A percentile compares a stretch with the other conserved stretches of the same genome.
Conservation (phyloP, 306 rosid species). For the Dalbergia oliveri region DNA sequence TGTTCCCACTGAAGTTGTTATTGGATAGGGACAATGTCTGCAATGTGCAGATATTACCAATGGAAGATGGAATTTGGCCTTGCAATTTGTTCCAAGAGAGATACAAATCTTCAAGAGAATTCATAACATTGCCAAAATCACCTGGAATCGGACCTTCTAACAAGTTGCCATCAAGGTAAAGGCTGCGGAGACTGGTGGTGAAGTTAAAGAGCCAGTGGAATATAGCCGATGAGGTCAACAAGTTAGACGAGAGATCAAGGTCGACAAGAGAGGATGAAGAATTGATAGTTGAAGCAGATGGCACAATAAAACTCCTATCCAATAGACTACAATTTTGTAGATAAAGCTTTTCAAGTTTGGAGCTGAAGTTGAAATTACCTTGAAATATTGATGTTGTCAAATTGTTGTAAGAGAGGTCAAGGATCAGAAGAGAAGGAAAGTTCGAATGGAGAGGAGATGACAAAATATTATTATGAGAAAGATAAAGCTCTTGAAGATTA, state of each 20-base stretch:
- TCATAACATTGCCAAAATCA: slow-evolving; percentile 3
- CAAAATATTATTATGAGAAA: neutral
- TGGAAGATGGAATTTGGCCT: slow-evolving; percentile 27
- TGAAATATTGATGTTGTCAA: neutral
- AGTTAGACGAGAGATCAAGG: neutral
- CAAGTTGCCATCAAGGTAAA: neutral
- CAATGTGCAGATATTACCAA: slow-evolving; percentile 29
- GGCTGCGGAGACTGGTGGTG: neutral
- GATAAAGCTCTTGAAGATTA: neutral
- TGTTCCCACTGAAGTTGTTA: slow-evolving; percentile 21
- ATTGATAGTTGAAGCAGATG: neutral
- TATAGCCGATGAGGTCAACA: neutral
- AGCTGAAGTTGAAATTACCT: neutral
- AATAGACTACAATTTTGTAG: neutral
- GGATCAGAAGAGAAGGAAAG: neutral
- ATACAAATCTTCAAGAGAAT: neutral
- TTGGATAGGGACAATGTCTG: fast-evolving
- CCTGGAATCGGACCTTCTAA: slow-evolving; percentile 9
- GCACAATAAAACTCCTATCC: neutral
- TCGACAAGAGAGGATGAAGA: neutral
- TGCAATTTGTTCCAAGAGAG: neutral
- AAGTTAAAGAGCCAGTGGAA: slow-evolving; percentile 9
- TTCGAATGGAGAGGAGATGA: neutral
- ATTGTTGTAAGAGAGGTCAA: neutral
- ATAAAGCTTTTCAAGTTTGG: slow-evolving; percentile 4